These are phyloP conservation scores for Rhizopus arrhizus DNA, from an alignment of 371 early-diverging fungal genomes.

Conservation along the genomic window DNA sequence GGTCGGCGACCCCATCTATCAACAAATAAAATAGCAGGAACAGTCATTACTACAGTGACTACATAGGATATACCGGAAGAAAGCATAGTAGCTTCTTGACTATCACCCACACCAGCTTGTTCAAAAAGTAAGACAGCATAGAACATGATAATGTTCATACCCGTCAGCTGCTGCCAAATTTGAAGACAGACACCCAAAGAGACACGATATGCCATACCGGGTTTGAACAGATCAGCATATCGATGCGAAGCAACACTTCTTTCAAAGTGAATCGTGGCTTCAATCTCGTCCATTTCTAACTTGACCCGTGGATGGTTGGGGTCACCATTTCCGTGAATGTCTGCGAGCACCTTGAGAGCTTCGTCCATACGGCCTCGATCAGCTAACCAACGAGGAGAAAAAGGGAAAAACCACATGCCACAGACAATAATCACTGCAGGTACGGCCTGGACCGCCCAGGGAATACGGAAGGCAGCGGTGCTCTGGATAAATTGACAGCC, in stretches of 20 bases:
- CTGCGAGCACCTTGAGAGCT: conserved; percentile 72
- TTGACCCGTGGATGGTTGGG: conserved; percentile 58
- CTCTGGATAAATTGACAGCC: too few species aligned
- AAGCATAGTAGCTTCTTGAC: conserved; percentile 55
- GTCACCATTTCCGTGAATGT: conserved; percentile 68
- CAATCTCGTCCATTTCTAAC: conserved; percentile 78
- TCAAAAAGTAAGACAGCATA: conserved; percentile 73
- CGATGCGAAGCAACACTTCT: conserved; percentile 63
- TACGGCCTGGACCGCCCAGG: conserved; percentile 51
- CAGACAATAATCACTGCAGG: conserved; percentile 49
- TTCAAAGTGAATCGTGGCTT: conserved; percentile 70
- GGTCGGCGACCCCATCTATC: conserved; percentile 52
- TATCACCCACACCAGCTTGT: conserved; percentile 59
- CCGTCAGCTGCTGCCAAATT: conserved; percentile 61
- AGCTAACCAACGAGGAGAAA: conserved; percentile 64
- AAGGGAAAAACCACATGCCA: conserved; percentile 58
- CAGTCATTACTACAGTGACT: conserved; percentile 70
- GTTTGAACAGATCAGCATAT: conserved; percentile 74
- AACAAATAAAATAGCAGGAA: conserved; percentile 71
- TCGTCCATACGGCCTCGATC: conserved; percentile 70
- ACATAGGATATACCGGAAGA: conserved; percentile 78
- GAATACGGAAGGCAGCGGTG: conserved; percentile 47
- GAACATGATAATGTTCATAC: conserved; percentile 57
- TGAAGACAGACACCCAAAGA: conserved; percentile 74
- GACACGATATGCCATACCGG: conserved; percentile 60